phyloP scores from a whole-genome alignment of 2,329 filamentous ascomycete species.

The Cladosporium austrohemisphaericum region DNA sequence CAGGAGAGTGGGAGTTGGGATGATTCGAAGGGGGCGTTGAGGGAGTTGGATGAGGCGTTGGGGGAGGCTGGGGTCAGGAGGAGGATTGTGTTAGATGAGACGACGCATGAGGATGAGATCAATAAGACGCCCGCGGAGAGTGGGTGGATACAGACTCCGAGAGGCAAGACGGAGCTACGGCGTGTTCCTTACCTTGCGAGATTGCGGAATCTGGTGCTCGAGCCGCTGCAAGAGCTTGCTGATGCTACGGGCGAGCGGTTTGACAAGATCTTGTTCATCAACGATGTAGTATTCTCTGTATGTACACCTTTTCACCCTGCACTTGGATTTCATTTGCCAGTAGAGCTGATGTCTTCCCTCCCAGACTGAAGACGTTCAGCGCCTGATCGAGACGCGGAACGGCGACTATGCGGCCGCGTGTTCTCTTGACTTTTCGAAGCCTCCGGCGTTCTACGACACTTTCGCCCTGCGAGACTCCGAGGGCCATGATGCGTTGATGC shows the following conservation, averaged over 20 bases:
- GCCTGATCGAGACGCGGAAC: constrained; percentile 54
- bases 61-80: constrained; percentile 51
- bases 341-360: constrained; percentile 3
- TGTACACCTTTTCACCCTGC: constrained; percentile 19
- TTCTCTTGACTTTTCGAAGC: constrained; percentile 56
- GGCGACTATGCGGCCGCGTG: constrained; percentile 61
- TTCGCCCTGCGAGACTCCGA: constrained; percentile 57
- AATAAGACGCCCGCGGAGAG: constrained; percentile 43
- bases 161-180: constrained; percentile 53
- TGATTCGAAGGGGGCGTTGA: constrained; percentile 60
- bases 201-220: constrained; percentile 61
- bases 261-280: constrained; percentile 60
- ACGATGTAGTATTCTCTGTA: constrained; percentile 61
- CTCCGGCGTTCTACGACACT: constrained; percentile 58
- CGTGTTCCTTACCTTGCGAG: constrained; percentile 66
- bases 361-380: constrained; percentile 54
- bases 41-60: constrained; percentile 54
- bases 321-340: neutral
- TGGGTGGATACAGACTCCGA: constrained; percentile 63
- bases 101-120: constrained; percentile 58
- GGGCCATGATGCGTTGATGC: constrained; percentile 51
- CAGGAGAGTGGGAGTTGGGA: constrained; percentile 69
- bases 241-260: constrained; percentile 52
- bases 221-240: constrained; percentile 53
- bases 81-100: constrained; percentile 55